A percentile compares a stretch with the other conserved stretches of the same genome.
phyloP scores from a whole-genome alignment of 176 grass and related monocot genomes.

The Carex littledalei region DNA sequence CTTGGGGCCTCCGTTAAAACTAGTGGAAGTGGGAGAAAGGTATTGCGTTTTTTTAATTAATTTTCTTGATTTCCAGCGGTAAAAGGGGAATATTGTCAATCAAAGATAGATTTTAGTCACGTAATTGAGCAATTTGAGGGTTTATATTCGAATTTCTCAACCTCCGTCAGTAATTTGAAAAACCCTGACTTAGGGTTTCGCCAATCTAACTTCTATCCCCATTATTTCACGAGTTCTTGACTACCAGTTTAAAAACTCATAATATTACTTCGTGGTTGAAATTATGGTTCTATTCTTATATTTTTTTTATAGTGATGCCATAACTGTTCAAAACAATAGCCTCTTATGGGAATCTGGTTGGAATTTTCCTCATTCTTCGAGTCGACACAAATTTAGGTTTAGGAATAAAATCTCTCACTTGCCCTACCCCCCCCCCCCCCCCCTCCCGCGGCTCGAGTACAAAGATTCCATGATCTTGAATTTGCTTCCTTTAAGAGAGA shows the following conservation, averaged over 20 bases:
- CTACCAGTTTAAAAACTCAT: neutral
- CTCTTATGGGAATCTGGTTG: neutral
- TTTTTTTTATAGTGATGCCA: neutral
- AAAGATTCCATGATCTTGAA: neutral
- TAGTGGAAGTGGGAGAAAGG: slow-evolving; percentile 35
- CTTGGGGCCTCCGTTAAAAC: neutral
- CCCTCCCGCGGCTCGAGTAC: no score
- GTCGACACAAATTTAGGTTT: neutral
- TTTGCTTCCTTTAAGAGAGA: neutral
- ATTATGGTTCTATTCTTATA: neutral
- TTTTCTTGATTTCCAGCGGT: neutral
- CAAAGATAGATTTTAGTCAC: neutral
- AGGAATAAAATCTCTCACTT: neutral
- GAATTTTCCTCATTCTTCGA: neutral
- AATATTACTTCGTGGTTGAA: neutral
- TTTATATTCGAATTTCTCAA: neutral
- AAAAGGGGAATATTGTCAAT: neutral
- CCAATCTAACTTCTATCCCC: neutral
- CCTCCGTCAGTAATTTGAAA: neutral
- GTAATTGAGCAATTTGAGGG: neutral
- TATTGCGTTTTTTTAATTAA: neutral
- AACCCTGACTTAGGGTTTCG: neutral
- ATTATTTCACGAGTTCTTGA: neutral
- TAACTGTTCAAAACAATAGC: neutral
- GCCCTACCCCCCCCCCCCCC: neutral